Evolutionary conservation across 352 stramenopile species (phyloP).

Genomic region (Phytophthora melonis): DNA sequence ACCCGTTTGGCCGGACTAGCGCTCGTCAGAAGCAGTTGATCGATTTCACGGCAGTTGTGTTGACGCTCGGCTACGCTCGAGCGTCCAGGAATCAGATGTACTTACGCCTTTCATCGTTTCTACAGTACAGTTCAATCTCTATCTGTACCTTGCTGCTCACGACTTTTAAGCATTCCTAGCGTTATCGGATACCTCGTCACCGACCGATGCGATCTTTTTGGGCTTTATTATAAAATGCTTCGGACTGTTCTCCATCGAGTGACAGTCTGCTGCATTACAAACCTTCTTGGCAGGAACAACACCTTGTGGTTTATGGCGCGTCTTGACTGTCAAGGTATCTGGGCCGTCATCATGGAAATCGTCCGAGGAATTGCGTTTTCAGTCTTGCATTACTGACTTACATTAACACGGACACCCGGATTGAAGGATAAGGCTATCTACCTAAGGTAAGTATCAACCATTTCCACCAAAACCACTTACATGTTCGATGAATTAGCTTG

Average conservation of each 20-base stretch:
- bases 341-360: not conserved
- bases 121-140: too few species aligned
- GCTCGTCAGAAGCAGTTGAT: not conserved
- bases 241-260: not conserved
- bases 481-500: not conserved
- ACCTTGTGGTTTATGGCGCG: not conserved
- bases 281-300: not conserved
- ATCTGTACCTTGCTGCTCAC: too few species aligned
- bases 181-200: not conserved
- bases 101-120: too few species aligned
- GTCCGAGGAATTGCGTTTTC: not conserved
- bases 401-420: not conserved
- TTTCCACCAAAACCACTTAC: not conserved
- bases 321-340: not conserved
- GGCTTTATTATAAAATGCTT: not conserved
- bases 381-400: not conserved
- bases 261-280: not conserved
- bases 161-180: too few species aligned
- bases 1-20: not conserved
- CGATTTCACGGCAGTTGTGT: not conserved
- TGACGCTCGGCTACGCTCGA: not conserved
- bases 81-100: not conserved
- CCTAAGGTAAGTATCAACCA: not conserved
- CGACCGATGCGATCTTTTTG: not conserved
- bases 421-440: not conserved